phyloP scores from a whole-genome alignment of 1,284 basidiomycete genomes.

The Amylostereum areolatum region DNA sequence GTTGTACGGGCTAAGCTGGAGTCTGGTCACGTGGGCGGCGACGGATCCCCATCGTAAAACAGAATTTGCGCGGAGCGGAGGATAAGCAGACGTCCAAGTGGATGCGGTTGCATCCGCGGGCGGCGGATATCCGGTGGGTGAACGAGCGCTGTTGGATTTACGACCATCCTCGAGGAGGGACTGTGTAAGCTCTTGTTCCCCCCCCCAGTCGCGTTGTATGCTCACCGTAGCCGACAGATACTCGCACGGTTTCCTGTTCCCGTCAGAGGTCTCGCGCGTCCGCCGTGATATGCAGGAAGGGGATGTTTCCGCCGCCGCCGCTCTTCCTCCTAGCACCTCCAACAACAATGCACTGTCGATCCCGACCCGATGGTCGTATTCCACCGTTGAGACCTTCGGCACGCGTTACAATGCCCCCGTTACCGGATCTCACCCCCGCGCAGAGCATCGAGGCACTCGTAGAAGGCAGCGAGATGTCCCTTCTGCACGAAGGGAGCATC shows the following conservation, averaged over 20 bases:
- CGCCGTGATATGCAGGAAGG: too few relatives aligned
- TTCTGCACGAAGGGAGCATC: slow-evolving; percentile 52
- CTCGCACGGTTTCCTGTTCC: slow-evolving; percentile 96
- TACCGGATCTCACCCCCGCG: slow-evolving; percentile 57
- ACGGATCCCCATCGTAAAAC: slow-evolving; percentile 64
- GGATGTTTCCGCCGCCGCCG: too few relatives aligned
- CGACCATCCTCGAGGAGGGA: slow-evolving; percentile 91
- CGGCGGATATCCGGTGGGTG: slow-evolving; percentile 78
- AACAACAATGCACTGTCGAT: slow-evolving; percentile 17
- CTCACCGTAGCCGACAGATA: slow-evolving; percentile 47
- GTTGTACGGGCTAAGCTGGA: slow-evolving; percentile 87
- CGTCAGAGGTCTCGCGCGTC: slow-evolving; percentile 77
- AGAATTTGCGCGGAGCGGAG: slow-evolving; percentile 79
- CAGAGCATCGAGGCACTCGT: slow-evolving; percentile 90
- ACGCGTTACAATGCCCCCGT: slow-evolving; percentile 69
- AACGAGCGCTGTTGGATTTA: slow-evolving; percentile 98
- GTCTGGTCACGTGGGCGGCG: slow-evolving; percentile 86
- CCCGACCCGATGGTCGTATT: slow-evolving; percentile 65
- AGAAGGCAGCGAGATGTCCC: slow-evolving; percentile 83
- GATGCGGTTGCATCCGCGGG: slow-evolving; percentile 86
- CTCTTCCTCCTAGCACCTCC: too few relatives aligned
- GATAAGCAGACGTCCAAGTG: slow-evolving; percentile 95
- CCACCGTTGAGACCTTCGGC: slow-evolving; percentile 85
- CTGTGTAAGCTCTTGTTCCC: slow-evolving; percentile 58
- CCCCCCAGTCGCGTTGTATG: not conserved